Percentiles rank a stretch among this genome's conserved stretches.
Evolutionary conservation across 2,329 filamentous ascomycete species (phyloP).

Genomic region (Colletotrichum caudatum): DNA sequence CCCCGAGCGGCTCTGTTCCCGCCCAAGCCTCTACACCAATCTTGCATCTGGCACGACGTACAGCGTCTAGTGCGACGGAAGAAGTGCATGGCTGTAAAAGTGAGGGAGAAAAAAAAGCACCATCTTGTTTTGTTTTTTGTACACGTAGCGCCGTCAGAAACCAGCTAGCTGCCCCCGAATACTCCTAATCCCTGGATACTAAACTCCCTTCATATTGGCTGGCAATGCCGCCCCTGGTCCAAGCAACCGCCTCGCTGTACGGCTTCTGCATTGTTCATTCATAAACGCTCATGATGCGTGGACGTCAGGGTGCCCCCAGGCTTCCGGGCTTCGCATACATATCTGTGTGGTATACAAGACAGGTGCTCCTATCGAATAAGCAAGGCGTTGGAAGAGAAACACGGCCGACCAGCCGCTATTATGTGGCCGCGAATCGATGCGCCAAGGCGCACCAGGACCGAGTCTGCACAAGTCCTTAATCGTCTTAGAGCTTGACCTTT

Average conservation of each 20-base stretch:
- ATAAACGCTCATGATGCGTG: conserved; percentile 29
- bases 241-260: conserved; percentile 12
- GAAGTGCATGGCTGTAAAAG: neutral
- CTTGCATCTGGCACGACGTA: conserved; percentile 23
- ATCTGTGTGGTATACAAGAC: conserved; percentile 39
- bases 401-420: conserved; percentile 40
- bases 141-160: conserved; percentile 19
- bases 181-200: conserved; percentile 27
- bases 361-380: conserved; percentile 29
- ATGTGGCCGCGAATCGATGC: conserved; percentile 28
- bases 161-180: conserved; percentile 17
- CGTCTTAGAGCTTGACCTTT: conserved; percentile 65
- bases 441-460: conserved; percentile 30
- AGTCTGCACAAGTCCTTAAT: neutral
- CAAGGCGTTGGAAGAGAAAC: conserved; percentile 37
- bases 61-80: conserved; percentile 23
- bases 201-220: conserved; percentile 29
- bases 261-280: conserved; percentile 27
- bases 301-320: conserved; percentile 27
- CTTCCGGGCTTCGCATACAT: conserved; percentile 25
- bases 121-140: conserved; percentile 20
- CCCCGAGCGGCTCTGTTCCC: conserved; percentile 23
- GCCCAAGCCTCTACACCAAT: conserved; percentile 11
- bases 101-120: neutral
- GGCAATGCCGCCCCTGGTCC: conserved; percentile 18